Percentiles rank a stretch among this genome's conserved stretches.
These are phyloP conservation scores for Endotrypanum monterogeii DNA, from an alignment of 208 protist genomes.

Conservation along the genomic window DNA sequence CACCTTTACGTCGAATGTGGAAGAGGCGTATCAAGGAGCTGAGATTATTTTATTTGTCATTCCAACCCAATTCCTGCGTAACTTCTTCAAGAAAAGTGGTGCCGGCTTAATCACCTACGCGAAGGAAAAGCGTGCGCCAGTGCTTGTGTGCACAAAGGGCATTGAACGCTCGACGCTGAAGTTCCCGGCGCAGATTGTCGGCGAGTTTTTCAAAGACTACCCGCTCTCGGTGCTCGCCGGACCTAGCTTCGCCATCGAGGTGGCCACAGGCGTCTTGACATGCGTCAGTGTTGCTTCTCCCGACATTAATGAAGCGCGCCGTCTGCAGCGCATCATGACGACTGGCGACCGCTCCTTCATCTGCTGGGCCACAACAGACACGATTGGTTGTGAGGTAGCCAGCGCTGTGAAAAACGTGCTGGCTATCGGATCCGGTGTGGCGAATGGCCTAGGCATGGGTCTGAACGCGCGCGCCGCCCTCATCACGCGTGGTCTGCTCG, in stretches of 20 bases:
- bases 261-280: conserved; percentile 80
- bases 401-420: conserved; percentile 94
- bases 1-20: conserved; percentile 57
- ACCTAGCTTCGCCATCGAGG: conserved; percentile 90
- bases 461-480: conserved; percentile 79
- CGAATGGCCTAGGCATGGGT: conserved; percentile 71
- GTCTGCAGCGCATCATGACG: conserved; percentile 81
- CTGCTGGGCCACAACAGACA: conserved; percentile 84
- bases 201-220: conserved; percentile 64
- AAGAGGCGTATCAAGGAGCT: conserved; percentile 45
- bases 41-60: conserved; percentile 87
- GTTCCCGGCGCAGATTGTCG: conserved; percentile 82
- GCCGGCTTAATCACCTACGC: conserved; percentile 43
- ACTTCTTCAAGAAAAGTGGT: conserved; percentile 66
- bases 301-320: conserved; percentile 58
- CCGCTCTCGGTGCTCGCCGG: conserved; percentile 78
- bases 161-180: conserved; percentile 82
- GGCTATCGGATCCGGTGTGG: conserved; percentile 80
- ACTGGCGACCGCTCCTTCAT: conserved; percentile 71
- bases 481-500: conserved; percentile 80
- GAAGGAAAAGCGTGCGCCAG: conserved; percentile 43
- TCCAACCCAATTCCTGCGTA: conserved; percentile 85
- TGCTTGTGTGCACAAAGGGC: conserved; percentile 83
- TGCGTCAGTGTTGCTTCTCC: conserved; percentile 67
- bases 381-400: conserved; percentile 85